Evolutionary conservation across 2,329 filamentous ascomycete species (phyloP).

Genomic region (Chaetomium globosum): DNA sequence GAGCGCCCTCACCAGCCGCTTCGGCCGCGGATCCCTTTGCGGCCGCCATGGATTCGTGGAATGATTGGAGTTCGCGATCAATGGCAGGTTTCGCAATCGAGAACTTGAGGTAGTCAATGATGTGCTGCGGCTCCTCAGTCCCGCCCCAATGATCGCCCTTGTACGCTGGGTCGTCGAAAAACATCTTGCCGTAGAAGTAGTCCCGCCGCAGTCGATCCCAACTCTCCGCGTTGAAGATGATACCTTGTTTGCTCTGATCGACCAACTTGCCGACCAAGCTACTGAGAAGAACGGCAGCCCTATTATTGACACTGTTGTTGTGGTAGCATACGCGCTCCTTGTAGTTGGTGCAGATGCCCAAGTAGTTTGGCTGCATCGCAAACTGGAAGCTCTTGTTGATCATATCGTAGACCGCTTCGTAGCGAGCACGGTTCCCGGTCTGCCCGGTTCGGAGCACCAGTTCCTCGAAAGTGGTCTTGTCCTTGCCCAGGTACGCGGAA

Average conservation of each 20-base stretch:
- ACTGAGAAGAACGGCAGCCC: slow-evolving; percentile 53
- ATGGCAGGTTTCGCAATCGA: slow-evolving; percentile 51
- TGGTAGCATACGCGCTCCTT: slow-evolving; percentile 67
- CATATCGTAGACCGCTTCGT: slow-evolving; percentile 48
- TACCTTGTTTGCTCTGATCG: slow-evolving; percentile 60
- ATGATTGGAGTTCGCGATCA: slow-evolving; percentile 41
- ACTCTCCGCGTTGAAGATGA: slow-evolving; percentile 49
- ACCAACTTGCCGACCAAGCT: slow-evolving; percentile 57
- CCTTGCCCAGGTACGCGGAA: slow-evolving; percentile 53
- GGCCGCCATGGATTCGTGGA: slow-evolving; percentile 39
- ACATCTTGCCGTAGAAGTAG: slow-evolving; percentile 32
- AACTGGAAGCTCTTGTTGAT: slow-evolving; percentile 60
- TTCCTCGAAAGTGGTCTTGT: slow-evolving; percentile 51
- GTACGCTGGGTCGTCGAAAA: slow-evolving; percentile 49
- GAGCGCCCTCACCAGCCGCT: slow-evolving; percentile 24
- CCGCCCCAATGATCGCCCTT: slow-evolving; percentile 43
- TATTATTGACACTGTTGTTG: slow-evolving; percentile 52
- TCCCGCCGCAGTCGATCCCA: slow-evolving; percentile 46
- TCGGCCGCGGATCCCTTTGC: slow-evolving; percentile 2
- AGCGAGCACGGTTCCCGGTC: background rate
- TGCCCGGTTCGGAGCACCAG: slow-evolving; percentile 40
- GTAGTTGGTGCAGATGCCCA: slow-evolving; percentile 66
- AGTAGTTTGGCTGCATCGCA: slow-evolving; percentile 56
- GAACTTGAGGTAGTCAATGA: slow-evolving; percentile 67
- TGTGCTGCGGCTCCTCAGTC: slow-evolving; percentile 46